Conservation (phyloP, 768 basidiomycete species). For the Pleurotus citrinopileatus region DNA sequence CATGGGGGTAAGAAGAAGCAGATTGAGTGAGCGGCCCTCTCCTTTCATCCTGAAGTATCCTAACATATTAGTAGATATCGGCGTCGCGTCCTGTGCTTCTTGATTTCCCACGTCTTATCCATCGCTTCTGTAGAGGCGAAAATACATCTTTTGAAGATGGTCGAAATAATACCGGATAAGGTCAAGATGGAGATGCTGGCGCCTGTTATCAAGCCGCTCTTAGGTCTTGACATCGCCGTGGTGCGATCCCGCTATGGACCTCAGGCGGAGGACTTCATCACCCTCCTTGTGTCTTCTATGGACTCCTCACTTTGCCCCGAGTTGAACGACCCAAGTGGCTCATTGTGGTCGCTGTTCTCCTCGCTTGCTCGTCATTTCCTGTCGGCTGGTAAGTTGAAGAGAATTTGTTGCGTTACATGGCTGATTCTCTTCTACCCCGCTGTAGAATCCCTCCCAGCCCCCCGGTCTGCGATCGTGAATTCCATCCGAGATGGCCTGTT, state of each 20-base stretch:
- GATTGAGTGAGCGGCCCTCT: slow-evolving; percentile 39
- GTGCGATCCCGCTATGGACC: slow-evolving; percentile 3
- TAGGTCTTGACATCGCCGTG: slow-evolving; percentile 14
- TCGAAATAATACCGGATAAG: slow-evolving; percentile 45
- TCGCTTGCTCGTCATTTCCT: slow-evolving; percentile 43
- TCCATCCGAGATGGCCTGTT: slow-evolving; percentile 59
- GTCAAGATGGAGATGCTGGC: slow-evolving; percentile 51
- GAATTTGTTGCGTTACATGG: background rate
- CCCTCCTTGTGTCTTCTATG: slow-evolving; percentile 47
- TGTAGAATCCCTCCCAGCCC: slow-evolving; percentile 36
- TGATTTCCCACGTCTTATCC: slow-evolving; percentile 75
- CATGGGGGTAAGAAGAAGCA: slow-evolving; percentile 57
- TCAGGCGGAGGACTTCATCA: slow-evolving; percentile 31
- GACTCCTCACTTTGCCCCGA: slow-evolving; percentile 41
- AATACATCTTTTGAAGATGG: slow-evolving; percentile 47
- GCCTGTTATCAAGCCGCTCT: slow-evolving; percentile 49
- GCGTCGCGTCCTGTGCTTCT: slow-evolving; percentile 67
- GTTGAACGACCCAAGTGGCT: slow-evolving; percentile 40
- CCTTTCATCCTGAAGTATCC: background rate
- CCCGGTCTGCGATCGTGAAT: slow-evolving; percentile 38
- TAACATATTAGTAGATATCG: slow-evolving; percentile 50
- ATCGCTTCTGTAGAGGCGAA: slow-evolving; percentile 48
- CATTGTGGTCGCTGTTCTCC: slow-evolving; percentile 52
- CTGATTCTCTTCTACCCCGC: slow-evolving; percentile 3
- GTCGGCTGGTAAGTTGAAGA: slow-evolving; percentile 41